Conservation (phyloP, 2,329 filamentous ascomycete species). For the Xylaria sp. region DNA sequence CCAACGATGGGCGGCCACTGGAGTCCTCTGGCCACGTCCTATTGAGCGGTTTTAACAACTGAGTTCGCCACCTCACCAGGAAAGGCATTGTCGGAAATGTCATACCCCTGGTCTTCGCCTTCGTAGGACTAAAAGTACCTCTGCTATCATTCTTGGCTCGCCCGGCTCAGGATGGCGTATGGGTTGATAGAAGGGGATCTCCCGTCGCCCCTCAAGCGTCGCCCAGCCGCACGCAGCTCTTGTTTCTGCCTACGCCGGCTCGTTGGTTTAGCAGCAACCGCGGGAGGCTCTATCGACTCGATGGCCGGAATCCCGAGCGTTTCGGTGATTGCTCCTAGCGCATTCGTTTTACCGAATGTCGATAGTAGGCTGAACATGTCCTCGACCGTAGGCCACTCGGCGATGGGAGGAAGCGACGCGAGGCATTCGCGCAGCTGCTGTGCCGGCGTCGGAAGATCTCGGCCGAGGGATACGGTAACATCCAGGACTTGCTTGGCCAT, state of each 20-base stretch:
- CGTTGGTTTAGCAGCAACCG: neutral
- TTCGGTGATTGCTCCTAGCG: conserved; percentile 17
- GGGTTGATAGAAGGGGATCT: conserved; percentile 27
- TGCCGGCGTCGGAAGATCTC: conserved; percentile 14
- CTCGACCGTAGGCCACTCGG: conserved; percentile 33
- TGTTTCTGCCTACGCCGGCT: conserved; percentile 17
- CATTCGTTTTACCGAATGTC: conserved; percentile 10
- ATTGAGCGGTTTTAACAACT: no score
- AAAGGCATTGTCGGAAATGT: no score
- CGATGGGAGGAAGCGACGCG: conserved; percentile 26
- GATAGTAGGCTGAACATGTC: conserved; percentile 21
- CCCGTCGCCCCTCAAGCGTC: conserved; percentile 9
- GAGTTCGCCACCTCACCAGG: no score
- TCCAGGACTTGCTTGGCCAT: conserved; percentile 54
- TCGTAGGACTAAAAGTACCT: neutral
- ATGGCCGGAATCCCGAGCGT: conserved; percentile 24
- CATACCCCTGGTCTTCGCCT: no score
- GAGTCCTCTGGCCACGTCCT: no score
- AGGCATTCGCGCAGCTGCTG: conserved; percentile 25
- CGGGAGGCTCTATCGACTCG: neutral
- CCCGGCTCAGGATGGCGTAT: conserved; percentile 28
- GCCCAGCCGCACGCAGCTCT: neutral
- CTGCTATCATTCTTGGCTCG: conserved; percentile 8
- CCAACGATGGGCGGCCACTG: no score
- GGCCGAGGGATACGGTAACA: conserved; percentile 15